Evolutionary conservation across 2,329 filamentous ascomycete genomes (phyloP), one percentile per base, ranked within the genome.

Genomic region (Colletotrichum neosansevieriae): DNA sequence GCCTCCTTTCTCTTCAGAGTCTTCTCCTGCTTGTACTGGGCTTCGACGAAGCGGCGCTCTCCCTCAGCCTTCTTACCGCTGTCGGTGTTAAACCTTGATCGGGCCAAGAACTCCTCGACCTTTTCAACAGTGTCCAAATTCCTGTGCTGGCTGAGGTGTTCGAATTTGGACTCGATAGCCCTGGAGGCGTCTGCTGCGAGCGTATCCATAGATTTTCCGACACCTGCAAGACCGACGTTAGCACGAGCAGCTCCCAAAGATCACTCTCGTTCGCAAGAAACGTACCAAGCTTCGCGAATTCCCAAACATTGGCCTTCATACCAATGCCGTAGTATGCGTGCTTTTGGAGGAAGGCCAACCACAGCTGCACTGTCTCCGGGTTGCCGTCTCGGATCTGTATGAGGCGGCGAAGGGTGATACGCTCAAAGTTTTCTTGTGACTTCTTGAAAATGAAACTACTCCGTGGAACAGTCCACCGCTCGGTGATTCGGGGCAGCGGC

Each of bases 291-390:
- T 87, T 86, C 75, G 92, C 89, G 79, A 93, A 94, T 77, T 97
- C 93, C 90, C 92, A 99, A 57, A 98, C 88, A 78, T 99, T 98
- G 60, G 96, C 96, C 86, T 99, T 99, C 94, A 99, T 97, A 75
- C 96, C 96, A 45, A 98, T 91, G n/a, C 96, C 96, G 73, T 97
- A 93, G 78, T 96, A 97, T 47, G 94, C 93, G 77, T 98, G 92
- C 81, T 97, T 97, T 76, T 92, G 89, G 76, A 99, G 79, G 77
- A 97, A 98, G 0, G 94, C 94, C 67, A 99, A 83, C 96, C 96
- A 99, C 32, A 94, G 80, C 79, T 97, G 92, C 40, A 99, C 94
- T 1, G 90, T 91, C 78, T 98, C 93, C 0, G 94, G 90, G 75
- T 98, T 87, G 0, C 94, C 96, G 76, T 98, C 96, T 72, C 93